Evolutionary conservation across 2,329 filamentous ascomycete species (phyloP), one percentile per base, ranked within the genome.

Genomic region (Ophiosphaerella narmari): DNA sequence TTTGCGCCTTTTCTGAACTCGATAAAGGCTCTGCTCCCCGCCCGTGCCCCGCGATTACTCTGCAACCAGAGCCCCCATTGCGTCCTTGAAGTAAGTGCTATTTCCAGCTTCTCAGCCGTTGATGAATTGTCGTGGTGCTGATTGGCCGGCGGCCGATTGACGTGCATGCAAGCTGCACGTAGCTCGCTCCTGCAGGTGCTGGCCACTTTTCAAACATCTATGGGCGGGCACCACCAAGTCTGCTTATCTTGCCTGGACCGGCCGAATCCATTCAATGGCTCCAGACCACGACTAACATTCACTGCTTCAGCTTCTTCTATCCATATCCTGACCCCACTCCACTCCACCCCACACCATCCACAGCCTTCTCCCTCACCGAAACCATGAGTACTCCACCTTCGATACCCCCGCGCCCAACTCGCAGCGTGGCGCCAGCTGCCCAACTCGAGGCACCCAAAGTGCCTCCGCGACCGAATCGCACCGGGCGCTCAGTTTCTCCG

Each of bases 401-500:
- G 60, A 77, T 89, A 59, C 86, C 86, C 54, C 85, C 85, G 59
- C 83, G 86, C 55, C 86, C 86, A 45, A 72, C 79, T 59, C 81
- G 84, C 44, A 73, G 74, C 53, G 67, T 57, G 35, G 74, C 36
- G 63, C 75, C 46, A 62, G 75, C 49, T 62, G 75, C 50, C 63
- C 74, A 74, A 46, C 73, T 77, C 55, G 82, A 85, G 37, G 75
- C 84, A 36, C 91, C 92, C 54, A 84, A 83, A 66, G 82, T 96
- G 41, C 92, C 92, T 57, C 88, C 91, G 54, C 89, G 92, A 55
- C 92, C 92, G 44, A 70, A 69, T 47, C 86, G 86, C 70, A 81
- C 78, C 61, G 86, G 91, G 59, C 88, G 91, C 73, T 90, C 90
- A 26, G 72, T 86, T 55, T 96, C 91, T 47, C 90, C 90, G 37